These are phyloP conservation scores for Ustilago xerochloae DNA, from an alignment of 1,284 basidiomycete species.

Conservation along the genomic window DNA sequence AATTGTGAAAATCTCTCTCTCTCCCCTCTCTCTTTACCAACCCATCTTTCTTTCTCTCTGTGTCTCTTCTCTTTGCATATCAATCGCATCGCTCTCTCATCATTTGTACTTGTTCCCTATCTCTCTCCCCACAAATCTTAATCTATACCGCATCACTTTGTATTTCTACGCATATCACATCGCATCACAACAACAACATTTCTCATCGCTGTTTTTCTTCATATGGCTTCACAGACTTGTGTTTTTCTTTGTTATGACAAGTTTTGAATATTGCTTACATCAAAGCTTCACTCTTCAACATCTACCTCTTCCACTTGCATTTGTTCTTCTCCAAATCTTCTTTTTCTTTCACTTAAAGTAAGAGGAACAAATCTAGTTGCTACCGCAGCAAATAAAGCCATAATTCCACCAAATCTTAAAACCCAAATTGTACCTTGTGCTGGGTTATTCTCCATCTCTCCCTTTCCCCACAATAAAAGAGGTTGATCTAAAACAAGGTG, in stretches of 20 bases:
- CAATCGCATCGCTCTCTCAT: neutral
- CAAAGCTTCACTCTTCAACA: neutral
- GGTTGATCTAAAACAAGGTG: slow-evolving; percentile 25
- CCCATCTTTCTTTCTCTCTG: no score
- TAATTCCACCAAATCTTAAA: slow-evolving; percentile 85
- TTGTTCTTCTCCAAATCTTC: slow-evolving; percentile 2
- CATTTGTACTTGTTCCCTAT: neutral
- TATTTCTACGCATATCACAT: slow-evolving; percentile 11
- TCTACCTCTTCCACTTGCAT: neutral
- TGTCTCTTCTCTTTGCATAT: neutral
- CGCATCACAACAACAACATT: neutral
- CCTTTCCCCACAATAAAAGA: slow-evolving; percentile 59
- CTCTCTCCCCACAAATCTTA: no score
- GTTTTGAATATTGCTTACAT: no score
- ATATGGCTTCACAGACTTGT: no score
- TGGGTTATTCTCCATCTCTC: slow-evolving; percentile 11
- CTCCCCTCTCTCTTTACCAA: neutral
- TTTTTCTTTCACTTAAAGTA: slow-evolving; percentile 42
- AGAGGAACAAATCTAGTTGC: slow-evolving; percentile 54
- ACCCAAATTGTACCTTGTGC: slow-evolving; percentile 81
- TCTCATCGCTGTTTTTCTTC: neutral
- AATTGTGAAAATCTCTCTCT: slow-evolving; percentile 12
- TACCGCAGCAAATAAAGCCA: slow-evolving; percentile 61
- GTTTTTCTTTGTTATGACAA: no score
- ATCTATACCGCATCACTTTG: neutral